Percentiles rank a stretch among this genome's conserved stretches.
phyloP scores from a whole-genome alignment of 2,329 filamentous ascomycete species.

The Paecilomyces niveus region DNA sequence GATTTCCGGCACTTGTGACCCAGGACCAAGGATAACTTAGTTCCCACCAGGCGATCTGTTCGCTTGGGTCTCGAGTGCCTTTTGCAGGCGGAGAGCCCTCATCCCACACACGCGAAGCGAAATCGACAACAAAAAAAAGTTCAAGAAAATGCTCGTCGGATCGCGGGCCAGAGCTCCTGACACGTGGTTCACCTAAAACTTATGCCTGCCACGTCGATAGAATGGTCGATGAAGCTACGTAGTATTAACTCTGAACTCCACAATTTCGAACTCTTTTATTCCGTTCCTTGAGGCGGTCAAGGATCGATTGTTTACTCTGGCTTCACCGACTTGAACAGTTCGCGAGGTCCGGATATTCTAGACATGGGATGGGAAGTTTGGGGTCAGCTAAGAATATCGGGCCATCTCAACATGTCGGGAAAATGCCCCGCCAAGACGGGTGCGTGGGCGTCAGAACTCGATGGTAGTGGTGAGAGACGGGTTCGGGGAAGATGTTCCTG shows the following conservation, averaged over 20 bases:
- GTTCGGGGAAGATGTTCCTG: conserved; percentile 25
- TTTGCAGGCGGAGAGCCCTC: not conserved
- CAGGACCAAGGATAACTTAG: not conserved
- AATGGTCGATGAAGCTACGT: not conserved
- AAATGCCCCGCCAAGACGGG: conserved; percentile 9
- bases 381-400: conserved; percentile 8
- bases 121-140: not conserved
- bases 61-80: not conserved
- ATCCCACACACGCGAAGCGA: not conserved
- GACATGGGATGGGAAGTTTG: not conserved
- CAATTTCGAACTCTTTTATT: not conserved
- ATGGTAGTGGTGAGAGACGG: conserved; percentile 19
- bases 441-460: conserved; percentile 13
- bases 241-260: not conserved
- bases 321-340: not conserved
- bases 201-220: not conserved
- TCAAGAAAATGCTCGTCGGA: not conserved
- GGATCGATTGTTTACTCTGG: not conserved
- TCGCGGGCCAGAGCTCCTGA: not conserved
- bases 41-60: not conserved
- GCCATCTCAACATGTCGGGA: conserved; percentile 14
- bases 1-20: not conserved
- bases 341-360: conserved; percentile 1
- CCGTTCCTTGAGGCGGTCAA: not conserved
- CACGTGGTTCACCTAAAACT: not conserved